A percentile compares a stretch with the other conserved stretches of the same genome.
Evolutionary conservation across 345 rosid species (phyloP).

Genomic region (Acer yangbiense): DNA sequence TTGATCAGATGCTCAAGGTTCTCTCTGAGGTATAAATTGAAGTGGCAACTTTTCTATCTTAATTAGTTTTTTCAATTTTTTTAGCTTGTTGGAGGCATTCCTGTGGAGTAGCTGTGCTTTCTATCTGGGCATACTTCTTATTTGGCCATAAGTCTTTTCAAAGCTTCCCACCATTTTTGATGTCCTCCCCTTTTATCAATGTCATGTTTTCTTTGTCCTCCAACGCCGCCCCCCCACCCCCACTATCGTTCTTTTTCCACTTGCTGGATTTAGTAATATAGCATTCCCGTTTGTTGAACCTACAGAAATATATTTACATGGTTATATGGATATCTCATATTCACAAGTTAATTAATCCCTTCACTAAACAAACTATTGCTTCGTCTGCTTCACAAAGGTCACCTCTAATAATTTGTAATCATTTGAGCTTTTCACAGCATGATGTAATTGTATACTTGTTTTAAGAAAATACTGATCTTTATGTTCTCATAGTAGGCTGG

Average conservation of each 20-base stretch:
- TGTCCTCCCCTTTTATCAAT: background rate
- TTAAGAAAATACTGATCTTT: constrained; percentile 32
- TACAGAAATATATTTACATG: background rate
- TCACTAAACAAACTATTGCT: background rate
- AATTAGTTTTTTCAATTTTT: constrained; percentile 1
- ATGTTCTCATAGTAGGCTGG: constrained; percentile 82
- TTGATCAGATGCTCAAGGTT: constrained; percentile 99
- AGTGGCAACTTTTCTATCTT: background rate
- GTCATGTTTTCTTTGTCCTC: background rate
- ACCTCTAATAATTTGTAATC: background rate
- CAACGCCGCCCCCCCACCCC: too few species aligned
- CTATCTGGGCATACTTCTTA: background rate
- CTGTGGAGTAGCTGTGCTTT: constrained; percentile 4
- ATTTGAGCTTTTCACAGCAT: constrained; percentile 2
- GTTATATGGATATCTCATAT: background rate
- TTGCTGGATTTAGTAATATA: background rate
- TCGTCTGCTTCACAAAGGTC: background rate
- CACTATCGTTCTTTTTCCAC: background rate
- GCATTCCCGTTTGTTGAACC: background rate
- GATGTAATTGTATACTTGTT: constrained; percentile 13
- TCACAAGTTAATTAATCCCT: background rate
- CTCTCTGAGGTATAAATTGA: constrained; percentile 77
- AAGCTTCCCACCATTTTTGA: background rate
- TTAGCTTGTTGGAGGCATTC: constrained; percentile 16
- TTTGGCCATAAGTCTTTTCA: background rate